Base-by-base conservation (phyloP, 768 basidiomycete species). In the Clathrus columnatus region DNA sequence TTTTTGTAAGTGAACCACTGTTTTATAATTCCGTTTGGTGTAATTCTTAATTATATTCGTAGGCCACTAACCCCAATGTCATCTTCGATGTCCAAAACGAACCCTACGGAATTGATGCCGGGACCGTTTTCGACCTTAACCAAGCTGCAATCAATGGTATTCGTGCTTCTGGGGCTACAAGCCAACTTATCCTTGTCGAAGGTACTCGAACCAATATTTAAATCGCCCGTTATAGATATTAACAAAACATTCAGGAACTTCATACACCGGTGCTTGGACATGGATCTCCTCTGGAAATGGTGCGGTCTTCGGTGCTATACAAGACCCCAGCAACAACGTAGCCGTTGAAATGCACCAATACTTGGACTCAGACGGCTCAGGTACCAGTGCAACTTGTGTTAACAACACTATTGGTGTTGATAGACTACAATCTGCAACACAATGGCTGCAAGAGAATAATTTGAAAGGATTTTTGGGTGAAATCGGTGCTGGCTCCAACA, bases 291-390 rank as follows among this genome's bases (percentile, higher is more conserved):
- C 79, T 20, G 81, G 82, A n/a, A 82, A 83, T 65, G 67, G 70
- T 36, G 72, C 67, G 14, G 79, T 69, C 47, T 82, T 82, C 63
- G 72, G 68, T 18, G 69, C 69, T 21, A 72, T 84, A 68, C 71
- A 68, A 45, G 82, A 84, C 62, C 80, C 81, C 50, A 75, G 75
- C 69, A 80, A 82, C 71, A 83, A 83, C 65, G 63, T 77, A 55
- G 81, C 80, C 29, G 78, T 82, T 59, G 80, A 84, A 63, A 83
- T 83, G 79, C 82, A 84, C 65, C 81, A 84, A 64, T 84, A 84
- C 70, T 81, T 84, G 60, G 82, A 83, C 66, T 76, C 74, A 30
- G 82, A 84, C 62, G 75, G 79, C 59, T 82, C 80, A 18, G 64
- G 64, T 10, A 82, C 81, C 7, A 73, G 65, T 47, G 63, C 62